Percentiles rank a stretch among this genome's conserved stretches.
Evolutionary conservation across 768 basidiomycete species (phyloP).

Genomic region (Trametes cinnabarina): DNA sequence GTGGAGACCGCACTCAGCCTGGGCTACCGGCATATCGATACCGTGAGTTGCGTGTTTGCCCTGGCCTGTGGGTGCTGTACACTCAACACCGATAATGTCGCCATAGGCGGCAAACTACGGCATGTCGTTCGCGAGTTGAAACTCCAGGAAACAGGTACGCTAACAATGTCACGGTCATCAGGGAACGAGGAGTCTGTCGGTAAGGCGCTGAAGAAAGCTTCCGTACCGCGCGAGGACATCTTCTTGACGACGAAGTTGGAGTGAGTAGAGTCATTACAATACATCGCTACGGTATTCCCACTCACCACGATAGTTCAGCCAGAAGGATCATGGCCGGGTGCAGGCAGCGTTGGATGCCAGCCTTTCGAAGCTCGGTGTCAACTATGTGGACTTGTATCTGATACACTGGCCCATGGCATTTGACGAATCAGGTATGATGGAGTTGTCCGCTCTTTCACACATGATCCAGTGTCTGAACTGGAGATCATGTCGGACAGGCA

Average conservation of each 20-base stretch:
- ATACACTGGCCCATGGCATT: constrained; percentile 36
- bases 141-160: neutral
- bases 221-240: constrained; percentile 43
- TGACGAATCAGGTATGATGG: neutral
- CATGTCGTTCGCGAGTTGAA: neutral
- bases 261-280: too few species aligned
- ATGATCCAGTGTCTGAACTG: too few species aligned
- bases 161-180: too few species aligned
- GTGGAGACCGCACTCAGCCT: constrained; percentile 1
- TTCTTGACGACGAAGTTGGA: constrained; percentile 52
- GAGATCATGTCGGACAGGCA: too few species aligned
- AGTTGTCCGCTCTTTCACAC: too few species aligned
- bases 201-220: constrained; percentile 43
- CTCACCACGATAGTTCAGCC: constrained; percentile 35
- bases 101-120: constrained; percentile 5
- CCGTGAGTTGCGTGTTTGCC: neutral
- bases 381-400: constrained; percentile 45
- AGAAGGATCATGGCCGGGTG: constrained; percentile 29
- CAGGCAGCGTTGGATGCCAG: constrained; percentile 31
- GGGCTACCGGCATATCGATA: constrained; percentile 8
- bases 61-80: too few species aligned
- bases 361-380: constrained; percentile 29
- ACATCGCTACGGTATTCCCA: too few species aligned
- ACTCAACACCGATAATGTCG: too few species aligned
- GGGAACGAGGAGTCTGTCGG: constrained; percentile 49